Evolutionary conservation across 2,329 filamentous ascomycete species (phyloP).

Genomic region (Xylaria sp.): DNA sequence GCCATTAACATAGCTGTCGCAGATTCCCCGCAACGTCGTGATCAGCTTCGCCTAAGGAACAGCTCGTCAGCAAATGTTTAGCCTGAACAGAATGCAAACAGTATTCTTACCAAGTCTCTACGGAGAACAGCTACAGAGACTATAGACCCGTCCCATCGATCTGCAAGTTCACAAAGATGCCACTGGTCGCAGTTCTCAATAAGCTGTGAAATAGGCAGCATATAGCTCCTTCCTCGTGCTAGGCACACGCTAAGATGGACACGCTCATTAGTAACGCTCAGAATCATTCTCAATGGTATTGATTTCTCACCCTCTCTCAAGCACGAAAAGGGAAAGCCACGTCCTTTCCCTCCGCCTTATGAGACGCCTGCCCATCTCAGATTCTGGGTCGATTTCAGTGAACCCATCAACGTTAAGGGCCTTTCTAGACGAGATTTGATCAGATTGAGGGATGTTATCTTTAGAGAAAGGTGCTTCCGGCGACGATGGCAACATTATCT

Average conservation of each 20-base stretch:
- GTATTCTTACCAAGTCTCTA: conserved; percentile 62
- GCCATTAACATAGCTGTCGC: conserved; percentile 59
- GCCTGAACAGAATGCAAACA: neutral
- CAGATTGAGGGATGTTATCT: conserved; percentile 62
- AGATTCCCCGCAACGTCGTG: conserved; percentile 61
- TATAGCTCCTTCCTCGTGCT: conserved; percentile 71
- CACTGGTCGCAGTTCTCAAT: conserved; percentile 72
- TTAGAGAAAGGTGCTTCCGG: conserved; percentile 51
- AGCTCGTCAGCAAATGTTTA: neutral
- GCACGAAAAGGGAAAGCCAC: conserved; percentile 74
- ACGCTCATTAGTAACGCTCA: conserved; percentile 27
- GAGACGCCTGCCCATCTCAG: conserved; percentile 64
- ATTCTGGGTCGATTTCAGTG: conserved; percentile 63
- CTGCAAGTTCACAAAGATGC: conserved; percentile 68
- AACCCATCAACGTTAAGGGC: conserved; percentile 73
- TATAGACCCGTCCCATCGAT: conserved; percentile 72
- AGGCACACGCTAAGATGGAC: conserved; percentile 61
- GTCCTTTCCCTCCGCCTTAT: conserved; percentile 69
- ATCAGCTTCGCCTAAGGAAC: conserved; percentile 59
- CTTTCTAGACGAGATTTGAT: conserved; percentile 70
- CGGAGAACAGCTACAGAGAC: conserved; percentile 74
- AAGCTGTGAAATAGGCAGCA: conserved; percentile 68
- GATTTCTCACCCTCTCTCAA: conserved; percentile 65
- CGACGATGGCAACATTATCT: conserved; percentile 64
- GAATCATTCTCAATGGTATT: neutral